Conservation (phyloP, 2,329 filamentous ascomycete genomes). For the Myriosclerotinia duriaeana region DNA sequence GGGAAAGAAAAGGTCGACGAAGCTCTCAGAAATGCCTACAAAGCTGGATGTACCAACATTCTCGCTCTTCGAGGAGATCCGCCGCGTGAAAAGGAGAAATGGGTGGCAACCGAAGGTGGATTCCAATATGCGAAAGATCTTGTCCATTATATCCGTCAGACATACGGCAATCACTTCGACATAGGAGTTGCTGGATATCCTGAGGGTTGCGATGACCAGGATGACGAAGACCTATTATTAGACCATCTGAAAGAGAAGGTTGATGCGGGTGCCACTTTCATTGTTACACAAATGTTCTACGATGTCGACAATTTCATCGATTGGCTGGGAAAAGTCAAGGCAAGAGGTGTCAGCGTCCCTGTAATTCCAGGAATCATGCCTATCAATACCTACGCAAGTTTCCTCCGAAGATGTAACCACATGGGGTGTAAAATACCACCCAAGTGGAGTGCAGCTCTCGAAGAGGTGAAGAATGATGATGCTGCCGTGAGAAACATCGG, state of each 20-base stretch:
- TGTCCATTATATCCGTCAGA: slow-evolving; percentile 70
- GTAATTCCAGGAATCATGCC: slow-evolving; percentile 90
- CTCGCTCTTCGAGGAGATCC: slow-evolving; percentile 90
- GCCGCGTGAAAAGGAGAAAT: slow-evolving; percentile 88
- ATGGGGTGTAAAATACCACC: slow-evolving; percentile 83
- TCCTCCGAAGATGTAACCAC: slow-evolving; percentile 85
- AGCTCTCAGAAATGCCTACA: slow-evolving; percentile 84
- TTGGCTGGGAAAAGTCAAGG: slow-evolving; percentile 85
- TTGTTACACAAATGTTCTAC: slow-evolving; percentile 99
- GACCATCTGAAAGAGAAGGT: slow-evolving; percentile 97
- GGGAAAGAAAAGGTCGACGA: slow-evolving; percentile 86
- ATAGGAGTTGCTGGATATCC: slow-evolving; percentile 97
- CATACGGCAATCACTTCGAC: slow-evolving; percentile 87
- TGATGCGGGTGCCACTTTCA: slow-evolving; percentile 87
- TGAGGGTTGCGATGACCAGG: slow-evolving; percentile 91
- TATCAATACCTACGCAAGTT: slow-evolving; percentile 92
- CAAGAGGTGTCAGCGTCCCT: slow-evolving; percentile 76
- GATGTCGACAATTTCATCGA: slow-evolving; percentile 91
- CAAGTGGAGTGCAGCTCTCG: slow-evolving; percentile 76
- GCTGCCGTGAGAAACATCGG: slow-evolving; percentile 87
- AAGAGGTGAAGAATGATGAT: slow-evolving; percentile 96
- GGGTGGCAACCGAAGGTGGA: slow-evolving; percentile 81
- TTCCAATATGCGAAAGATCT: slow-evolving; percentile 93
- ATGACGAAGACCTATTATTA: slow-evolving; percentile 79
- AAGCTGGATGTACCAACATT: slow-evolving; percentile 95